Percentiles rank a stretch among this genome's conserved stretches.
phyloP scores from a whole-genome alignment of 2,329 filamentous ascomycete species.

The Gyromitra esculenta region DNA sequence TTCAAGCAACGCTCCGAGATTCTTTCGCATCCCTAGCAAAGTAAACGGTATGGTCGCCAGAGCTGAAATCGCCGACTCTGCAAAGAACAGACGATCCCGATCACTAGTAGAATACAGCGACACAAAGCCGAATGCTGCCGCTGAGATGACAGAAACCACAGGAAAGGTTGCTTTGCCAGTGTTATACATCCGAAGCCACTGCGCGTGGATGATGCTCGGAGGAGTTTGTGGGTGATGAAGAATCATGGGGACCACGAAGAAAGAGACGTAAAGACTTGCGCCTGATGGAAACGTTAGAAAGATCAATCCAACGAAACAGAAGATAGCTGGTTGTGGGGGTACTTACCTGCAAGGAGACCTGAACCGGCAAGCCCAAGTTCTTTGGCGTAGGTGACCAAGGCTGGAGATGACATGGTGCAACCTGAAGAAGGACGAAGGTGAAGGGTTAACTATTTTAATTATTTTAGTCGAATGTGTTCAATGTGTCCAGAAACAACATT shows the following conservation, averaged over 20 bases:
- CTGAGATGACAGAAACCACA: conserved; percentile 11
- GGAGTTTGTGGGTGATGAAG: background rate
- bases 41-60: conserved; percentile 28
- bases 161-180: conserved; percentile 35
- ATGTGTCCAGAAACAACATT: too few species aligned
- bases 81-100: background rate
- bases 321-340: background rate
- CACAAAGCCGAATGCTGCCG: conserved; percentile 11
- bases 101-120: conserved; percentile 20
- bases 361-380: conserved; percentile 20
- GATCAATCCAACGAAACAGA: background rate
- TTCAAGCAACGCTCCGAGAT: conserved; percentile 8
- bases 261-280: conserved; percentile 25
- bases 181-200: conserved; percentile 35
- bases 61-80: conserved; percentile 6
- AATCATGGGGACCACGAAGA: conserved; percentile 21
- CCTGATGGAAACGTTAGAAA: conserved; percentile 14
- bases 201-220: conserved; percentile 20
- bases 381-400: conserved; percentile 21
- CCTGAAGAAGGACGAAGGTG: background rate
- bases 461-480: background rate
- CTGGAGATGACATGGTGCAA: conserved; percentile 2
- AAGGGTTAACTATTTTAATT: background rate
- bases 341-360: conserved; percentile 31
- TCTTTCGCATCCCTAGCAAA: conserved; percentile 22